Conservation (phyloP, 768 basidiomycete genomes). For the Tulasnella sp. region DNA sequence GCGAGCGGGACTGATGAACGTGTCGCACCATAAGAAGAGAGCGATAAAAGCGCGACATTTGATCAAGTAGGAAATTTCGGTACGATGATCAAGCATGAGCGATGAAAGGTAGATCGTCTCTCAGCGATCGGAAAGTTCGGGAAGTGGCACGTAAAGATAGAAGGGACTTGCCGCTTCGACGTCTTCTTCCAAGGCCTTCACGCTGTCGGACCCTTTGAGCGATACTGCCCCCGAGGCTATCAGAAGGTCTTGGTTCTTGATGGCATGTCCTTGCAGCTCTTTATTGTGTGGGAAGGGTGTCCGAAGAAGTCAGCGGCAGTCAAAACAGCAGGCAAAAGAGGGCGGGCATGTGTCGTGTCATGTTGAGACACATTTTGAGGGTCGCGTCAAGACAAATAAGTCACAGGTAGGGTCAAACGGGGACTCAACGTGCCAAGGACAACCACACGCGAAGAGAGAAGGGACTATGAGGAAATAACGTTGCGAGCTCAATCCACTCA, state of each 20-base stretch:
- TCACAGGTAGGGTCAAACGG: too few species aligned
- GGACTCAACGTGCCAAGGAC: too few species aligned
- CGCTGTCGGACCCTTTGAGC: slow-evolving; percentile 67
- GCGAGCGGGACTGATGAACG: slow-evolving; percentile 24
- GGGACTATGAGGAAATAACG: neutral
- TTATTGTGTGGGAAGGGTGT: slow-evolving; percentile 18
- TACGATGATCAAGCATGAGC: neutral
- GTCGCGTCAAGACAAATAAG: too few species aligned
- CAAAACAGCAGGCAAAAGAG: too few species aligned
- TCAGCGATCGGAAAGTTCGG: neutral
- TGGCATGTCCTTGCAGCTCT: slow-evolving; percentile 96
- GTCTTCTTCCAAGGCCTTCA: slow-evolving; percentile 85
- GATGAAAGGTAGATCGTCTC: neutral
- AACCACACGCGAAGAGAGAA: too few species aligned
- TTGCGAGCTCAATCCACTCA: slow-evolving; percentile 36
- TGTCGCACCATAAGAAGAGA: neutral
- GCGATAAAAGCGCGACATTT: neutral
- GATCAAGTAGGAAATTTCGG: neutral
- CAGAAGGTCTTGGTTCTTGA: slow-evolving; percentile 91
- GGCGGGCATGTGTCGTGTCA: too few species aligned
- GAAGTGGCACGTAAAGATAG: neutral
- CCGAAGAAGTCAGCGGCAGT: neutral
- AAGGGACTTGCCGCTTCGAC: slow-evolving; percentile 60
- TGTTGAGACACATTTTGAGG: too few species aligned
- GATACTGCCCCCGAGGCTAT: slow-evolving; percentile 81